Conservation (phyloP, 495 filamentous ascomycete genomes). For the Wilcoxina mikolae region DNA sequence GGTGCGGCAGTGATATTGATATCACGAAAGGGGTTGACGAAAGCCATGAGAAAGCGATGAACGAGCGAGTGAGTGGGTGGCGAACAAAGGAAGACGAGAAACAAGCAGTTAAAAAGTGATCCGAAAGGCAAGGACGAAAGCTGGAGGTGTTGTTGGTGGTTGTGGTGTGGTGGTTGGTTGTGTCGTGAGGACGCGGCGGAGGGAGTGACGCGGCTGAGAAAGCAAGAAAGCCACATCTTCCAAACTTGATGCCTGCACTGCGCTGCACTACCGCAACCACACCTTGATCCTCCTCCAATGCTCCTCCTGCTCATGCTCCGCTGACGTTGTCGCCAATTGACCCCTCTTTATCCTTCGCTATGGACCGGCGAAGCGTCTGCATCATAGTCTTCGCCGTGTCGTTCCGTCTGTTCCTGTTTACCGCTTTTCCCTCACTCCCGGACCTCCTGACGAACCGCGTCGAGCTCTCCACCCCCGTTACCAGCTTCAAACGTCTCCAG, state of each 20-base stretch:
- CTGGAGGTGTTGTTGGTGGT: no score
- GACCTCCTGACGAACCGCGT: conserved; percentile 79
- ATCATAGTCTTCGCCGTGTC: conserved; percentile 64
- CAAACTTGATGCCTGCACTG: no score
- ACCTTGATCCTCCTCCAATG: no score
- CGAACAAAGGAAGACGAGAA: background rate
- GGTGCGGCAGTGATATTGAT: conserved; percentile 86
- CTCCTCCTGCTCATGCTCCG: no score
- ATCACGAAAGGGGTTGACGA: conserved; percentile 72
- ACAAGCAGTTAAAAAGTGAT: no score
- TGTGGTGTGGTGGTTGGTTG: no score
- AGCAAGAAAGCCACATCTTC: no score
- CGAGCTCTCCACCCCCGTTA: conserved; percentile 91
- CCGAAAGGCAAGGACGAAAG: no score
- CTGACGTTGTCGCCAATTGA: no score
- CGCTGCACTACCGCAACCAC: no score
- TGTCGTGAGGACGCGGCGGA: no score
- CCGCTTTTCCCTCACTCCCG: conserved; percentile 68
- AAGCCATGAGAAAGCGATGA: conserved; percentile 36
- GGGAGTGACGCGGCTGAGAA: no score
- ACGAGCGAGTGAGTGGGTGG: background rate
- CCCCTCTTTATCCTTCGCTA: conserved; percentile 14
- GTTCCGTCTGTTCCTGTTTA: conserved; percentile 65
- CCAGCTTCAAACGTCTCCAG: conserved; percentile 96
- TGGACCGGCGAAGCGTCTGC: conserved; percentile 59